phyloP scores from a whole-genome alignment of 2,329 filamentous ascomycete genomes.

The Apiospora sp. region DNA sequence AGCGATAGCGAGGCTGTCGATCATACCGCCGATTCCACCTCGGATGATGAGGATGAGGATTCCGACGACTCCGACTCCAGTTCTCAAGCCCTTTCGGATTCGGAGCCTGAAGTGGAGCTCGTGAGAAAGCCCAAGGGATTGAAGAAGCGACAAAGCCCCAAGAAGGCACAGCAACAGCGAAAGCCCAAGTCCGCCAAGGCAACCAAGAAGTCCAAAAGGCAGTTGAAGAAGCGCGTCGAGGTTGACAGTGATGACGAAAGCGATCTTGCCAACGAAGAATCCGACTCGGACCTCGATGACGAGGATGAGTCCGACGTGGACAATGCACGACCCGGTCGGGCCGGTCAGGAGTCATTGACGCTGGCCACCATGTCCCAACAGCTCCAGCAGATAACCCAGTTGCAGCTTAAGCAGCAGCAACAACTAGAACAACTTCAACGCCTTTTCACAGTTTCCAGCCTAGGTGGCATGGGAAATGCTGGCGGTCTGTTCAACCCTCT shows the following conservation, averaged over 20 bases:
- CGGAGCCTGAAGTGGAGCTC: not conserved
- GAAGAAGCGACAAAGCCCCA: conserved; percentile 41
- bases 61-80: conserved; percentile 32
- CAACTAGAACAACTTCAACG: not conserved
- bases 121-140: conserved; percentile 30
- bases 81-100: conserved; percentile 36
- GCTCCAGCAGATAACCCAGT: not conserved
- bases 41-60: conserved; percentile 31
- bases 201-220: conserved; percentile 40
- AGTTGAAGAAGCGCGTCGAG: conserved; percentile 34
- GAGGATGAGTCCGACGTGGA: not conserved
- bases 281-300: not conserved
- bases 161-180: conserved; percentile 34
- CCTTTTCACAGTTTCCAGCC: not conserved
- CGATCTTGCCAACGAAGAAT: not conserved
- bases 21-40: conserved; percentile 30
- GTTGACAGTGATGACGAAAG: conserved; percentile 9
- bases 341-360: not conserved
- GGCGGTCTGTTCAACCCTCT: not conserved
- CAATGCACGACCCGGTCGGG: not conserved
- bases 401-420: conserved; percentile 11
- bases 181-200: conserved; percentile 23
- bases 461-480: not conserved
- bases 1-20: conserved; percentile 26
- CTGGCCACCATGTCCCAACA: not conserved